Conservation (phyloP, 2,329 filamentous ascomycete species). For the Fusarium sp. region DNA sequence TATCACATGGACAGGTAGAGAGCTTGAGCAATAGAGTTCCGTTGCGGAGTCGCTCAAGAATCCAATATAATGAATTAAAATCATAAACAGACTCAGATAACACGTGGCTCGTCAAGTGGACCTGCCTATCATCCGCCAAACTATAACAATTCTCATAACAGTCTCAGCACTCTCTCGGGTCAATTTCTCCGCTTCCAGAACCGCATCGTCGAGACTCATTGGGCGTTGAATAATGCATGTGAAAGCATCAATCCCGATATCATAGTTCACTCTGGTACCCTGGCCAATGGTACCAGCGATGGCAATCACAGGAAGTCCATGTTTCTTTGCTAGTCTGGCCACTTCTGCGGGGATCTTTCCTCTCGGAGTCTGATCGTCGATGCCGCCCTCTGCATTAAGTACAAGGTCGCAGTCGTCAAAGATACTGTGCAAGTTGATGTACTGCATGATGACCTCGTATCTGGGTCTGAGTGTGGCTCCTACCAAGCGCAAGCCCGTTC, state of each 20-base stretch:
- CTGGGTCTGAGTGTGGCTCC: conserved; percentile 57
- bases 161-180: conserved; percentile 47
- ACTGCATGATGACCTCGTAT: conserved; percentile 60
- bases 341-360: conserved; percentile 65
- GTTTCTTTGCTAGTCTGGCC: conserved; percentile 56
- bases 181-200: conserved; percentile 44
- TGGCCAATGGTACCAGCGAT: conserved; percentile 50
- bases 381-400: conserved; percentile 61
- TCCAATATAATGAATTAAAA: not conserved
- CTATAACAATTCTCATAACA: conserved; percentile 47
- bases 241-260: conserved; percentile 47
- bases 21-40: not conserved
- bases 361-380: conserved; percentile 60
- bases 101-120: not conserved
- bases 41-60: not conserved
- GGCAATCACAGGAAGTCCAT: conserved; percentile 55
- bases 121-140: conserved; percentile 44
- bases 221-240: conserved; percentile 47
- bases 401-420: conserved; percentile 60
- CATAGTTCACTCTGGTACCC: conserved; percentile 47
- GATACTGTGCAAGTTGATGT: conserved; percentile 56
- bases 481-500: conserved; percentile 59
- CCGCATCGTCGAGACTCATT: conserved; percentile 45
- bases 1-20: not conserved
- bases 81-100: not conserved